A percentile compares a stretch with the other conserved stretches of the same genome.
Conservation (phyloP, 1,284 basidiomycete species). For the Lentinus polychrous region DNA sequence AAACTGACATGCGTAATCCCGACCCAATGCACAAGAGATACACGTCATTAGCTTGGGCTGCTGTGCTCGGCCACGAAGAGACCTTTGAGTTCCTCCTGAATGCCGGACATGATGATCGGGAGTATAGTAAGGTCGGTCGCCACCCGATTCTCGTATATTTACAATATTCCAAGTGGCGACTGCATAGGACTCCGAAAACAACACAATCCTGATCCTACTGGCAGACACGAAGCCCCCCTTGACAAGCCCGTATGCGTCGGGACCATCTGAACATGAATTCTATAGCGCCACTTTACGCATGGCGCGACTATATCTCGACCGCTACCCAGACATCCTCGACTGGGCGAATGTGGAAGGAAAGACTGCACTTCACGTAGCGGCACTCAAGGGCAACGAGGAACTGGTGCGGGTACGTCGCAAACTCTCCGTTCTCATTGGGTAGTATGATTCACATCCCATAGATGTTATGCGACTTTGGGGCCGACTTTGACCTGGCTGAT, state of each 20-base stretch:
- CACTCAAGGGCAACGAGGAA: constrained; percentile 84
- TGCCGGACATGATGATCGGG: constrained; percentile 84
- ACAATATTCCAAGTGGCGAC: neutral
- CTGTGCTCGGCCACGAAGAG: constrained; percentile 77
- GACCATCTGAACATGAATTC: constrained; percentile 48
- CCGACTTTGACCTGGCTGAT: constrained; percentile 84
- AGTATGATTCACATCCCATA: constrained; percentile 25
- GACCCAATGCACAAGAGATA: constrained; percentile 69
- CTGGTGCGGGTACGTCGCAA: constrained; percentile 59
- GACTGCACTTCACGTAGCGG: constrained; percentile 85
- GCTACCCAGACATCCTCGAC: constrained; percentile 79
- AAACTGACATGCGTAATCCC: constrained; percentile 84
- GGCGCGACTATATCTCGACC: constrained; percentile 76
- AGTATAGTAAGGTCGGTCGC: constrained; percentile 72
- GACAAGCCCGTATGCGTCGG: constrained; percentile 38
- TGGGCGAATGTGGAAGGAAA: constrained; percentile 87
- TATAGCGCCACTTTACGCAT: constrained; percentile 70
- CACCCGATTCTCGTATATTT: neutral
- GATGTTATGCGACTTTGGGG: constrained; percentile 85
- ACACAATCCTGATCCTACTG: constrained; percentile 84
- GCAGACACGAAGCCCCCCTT: constrained; percentile 64
- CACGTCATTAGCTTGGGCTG: constrained; percentile 86
- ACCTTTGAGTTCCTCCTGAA: constrained; percentile 84
- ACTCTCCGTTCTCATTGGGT: constrained; percentile 20
- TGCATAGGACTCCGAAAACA: constrained; percentile 77